Evolutionary conservation across 345 rosid genomes (phyloP).

Genomic region (Syzygium jambos): DNA sequence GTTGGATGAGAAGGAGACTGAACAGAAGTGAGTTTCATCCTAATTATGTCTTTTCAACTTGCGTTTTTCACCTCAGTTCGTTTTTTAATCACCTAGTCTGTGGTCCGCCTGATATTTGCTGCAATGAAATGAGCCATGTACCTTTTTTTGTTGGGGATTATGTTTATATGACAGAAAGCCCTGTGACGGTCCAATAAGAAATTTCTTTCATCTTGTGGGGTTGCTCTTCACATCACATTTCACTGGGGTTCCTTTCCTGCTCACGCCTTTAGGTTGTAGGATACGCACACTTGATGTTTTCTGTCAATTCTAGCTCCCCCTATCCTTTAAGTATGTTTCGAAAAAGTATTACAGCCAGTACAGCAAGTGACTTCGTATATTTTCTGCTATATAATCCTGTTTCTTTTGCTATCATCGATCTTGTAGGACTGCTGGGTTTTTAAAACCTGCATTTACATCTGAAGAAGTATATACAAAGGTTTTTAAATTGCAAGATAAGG

Average conservation of each 20-base stretch:
- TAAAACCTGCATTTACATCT: conserved; percentile 65
- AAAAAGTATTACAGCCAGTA: background rate
- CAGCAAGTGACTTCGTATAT: background rate
- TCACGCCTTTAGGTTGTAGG: background rate
- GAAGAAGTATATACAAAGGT: conserved; percentile 62
- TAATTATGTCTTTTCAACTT: background rate
- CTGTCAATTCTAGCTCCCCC: background rate
- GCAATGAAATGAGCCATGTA: background rate
- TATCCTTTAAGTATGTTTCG: background rate
- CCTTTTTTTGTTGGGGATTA: background rate
- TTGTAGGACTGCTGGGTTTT: conserved; percentile 49
- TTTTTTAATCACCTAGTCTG: background rate
- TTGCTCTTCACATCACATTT: background rate
- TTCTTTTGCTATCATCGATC: background rate
- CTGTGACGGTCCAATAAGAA: background rate
- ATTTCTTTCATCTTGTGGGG: background rate
- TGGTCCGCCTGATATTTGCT: background rate
- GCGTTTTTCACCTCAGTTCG: background rate
- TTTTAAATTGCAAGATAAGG: conserved; percentile 72
- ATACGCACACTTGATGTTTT: background rate
- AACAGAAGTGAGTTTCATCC: conserved; percentile 61
- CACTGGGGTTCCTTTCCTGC: background rate
- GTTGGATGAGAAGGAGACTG: conserved; percentile 77
- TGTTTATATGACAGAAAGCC: background rate
- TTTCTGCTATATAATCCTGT: background rate